Evolutionary conservation across 495 filamentous ascomycete genomes (phyloP), one percentile per base, ranked within the genome.

Genomic region (Tuber aestivum): DNA sequence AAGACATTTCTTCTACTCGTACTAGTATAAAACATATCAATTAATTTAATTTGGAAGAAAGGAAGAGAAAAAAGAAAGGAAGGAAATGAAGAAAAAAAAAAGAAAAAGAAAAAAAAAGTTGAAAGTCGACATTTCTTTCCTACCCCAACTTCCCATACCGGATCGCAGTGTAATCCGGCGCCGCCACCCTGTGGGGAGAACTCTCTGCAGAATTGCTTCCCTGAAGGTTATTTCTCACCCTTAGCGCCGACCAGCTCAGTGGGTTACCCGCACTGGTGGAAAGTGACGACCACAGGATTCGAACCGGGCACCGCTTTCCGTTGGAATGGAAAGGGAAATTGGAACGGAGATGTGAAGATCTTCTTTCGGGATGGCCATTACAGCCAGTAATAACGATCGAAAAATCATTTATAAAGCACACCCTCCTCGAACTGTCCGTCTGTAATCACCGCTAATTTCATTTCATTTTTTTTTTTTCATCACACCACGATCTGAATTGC

Each of bases 121-220:
- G 74, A 71, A 80, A 77, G 74, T 73, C 68, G 70, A 61, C 73
- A 77, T 70, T 76, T 69, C 74, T 50, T 73, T 79, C 61, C 77
- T 80, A 42, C 74, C 45, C 69, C 78, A 70, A 71, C 41, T 80
- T 80, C 77, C 74, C 74, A 80, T 80, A 80, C 78, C 78, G 77
- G 56, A 80, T 72, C 40, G 77, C 75, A 78, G 79, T 81, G 79
- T 77, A 75, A 73, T 81, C 79, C 79, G 45, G 79, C 73, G 73
- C 79, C 79, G 79, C 79, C 79, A 81, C 73, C 79, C 73, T 71
- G 70, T 78, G 79, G 79, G 79, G 79, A 81, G 79, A 81, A 81
- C 40, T 81, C 79, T 81, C 79, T 81, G 79, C 79, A 81, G 79
- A 81, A 81, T 81, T 80, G 75, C 79, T 81, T 81, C 79, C 79